Evolutionary conservation across 192 early-diverging fungal genomes (phyloP).

Genomic region (Blastocladiella britannica): DNA sequence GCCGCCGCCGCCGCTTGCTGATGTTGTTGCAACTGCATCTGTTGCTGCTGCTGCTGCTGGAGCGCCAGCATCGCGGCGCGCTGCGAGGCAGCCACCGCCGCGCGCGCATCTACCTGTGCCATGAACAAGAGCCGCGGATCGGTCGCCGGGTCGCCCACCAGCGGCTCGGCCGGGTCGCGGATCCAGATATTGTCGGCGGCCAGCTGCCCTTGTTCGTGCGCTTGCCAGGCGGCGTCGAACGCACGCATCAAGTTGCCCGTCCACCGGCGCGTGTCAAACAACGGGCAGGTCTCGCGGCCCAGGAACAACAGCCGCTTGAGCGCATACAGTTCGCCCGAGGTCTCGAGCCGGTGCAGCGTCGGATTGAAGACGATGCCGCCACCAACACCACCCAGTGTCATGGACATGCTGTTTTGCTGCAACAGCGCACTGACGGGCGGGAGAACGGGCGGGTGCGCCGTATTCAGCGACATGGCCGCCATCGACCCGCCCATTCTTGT

Average conservation of each 20-base stretch:
- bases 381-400: too few species aligned
- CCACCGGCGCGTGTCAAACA: slow-evolving; percentile 79
- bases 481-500: neutral
- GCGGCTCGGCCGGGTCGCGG: too few species aligned
- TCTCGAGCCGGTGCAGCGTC: slow-evolving; percentile 4
- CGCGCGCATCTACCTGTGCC: too few species aligned
- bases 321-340: neutral
- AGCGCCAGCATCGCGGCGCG: too few species aligned
- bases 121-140: too few species aligned
- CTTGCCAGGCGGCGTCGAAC: slow-evolving; percentile 39
- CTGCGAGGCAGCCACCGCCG: too few species aligned
- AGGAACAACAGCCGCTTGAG: slow-evolving; percentile 42
- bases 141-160: too few species aligned
- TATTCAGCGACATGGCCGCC: neutral
- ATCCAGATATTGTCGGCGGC: neutral
- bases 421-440: neutral
- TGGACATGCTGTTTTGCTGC: neutral
- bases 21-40: too few species aligned
- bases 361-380: too few species aligned
- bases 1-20: too few species aligned
- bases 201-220: neutral
- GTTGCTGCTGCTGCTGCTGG: too few species aligned
- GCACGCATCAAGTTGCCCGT: slow-evolving; percentile 63
- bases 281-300: slow-evolving; percentile 46
- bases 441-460: neutral